These are phyloP conservation scores for Heritiera littoralis DNA, from an alignment of 345 rosid genomes.

Conservation along the genomic window DNA sequence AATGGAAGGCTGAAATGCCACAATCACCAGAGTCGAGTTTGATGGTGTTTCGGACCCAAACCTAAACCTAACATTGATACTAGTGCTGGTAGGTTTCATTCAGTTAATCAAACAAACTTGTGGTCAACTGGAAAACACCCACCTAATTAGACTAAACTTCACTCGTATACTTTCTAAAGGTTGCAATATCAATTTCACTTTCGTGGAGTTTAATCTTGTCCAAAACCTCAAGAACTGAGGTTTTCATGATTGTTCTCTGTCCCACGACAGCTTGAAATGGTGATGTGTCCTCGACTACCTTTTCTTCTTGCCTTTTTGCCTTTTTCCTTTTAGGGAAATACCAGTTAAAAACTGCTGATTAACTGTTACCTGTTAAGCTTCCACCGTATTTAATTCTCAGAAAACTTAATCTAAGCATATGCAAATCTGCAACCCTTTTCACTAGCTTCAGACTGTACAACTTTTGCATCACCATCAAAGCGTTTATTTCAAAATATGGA, in stretches of 20 bases:
- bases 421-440: no score
- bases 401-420: background rate
- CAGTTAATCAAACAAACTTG: background rate
- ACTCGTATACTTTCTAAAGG: background rate
- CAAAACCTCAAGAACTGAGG: background rate
- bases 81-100: background rate
- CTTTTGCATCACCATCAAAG: no score
- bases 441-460: no score
- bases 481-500: no score
- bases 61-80: background rate
- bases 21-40: background rate
- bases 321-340: background rate
- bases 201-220: background rate
- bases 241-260: background rate
- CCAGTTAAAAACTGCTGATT: background rate
- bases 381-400: background rate
- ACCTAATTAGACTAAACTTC: background rate
- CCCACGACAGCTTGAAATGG: background rate
- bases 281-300: background rate
- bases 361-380: background rate
- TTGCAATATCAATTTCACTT: background rate
- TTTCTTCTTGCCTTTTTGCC: background rate
- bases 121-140: background rate
- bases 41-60: background rate
- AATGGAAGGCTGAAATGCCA: background rate